phyloP scores from a whole-genome alignment of 768 basidiomycete genomes.

The Boletus patriciae region DNA sequence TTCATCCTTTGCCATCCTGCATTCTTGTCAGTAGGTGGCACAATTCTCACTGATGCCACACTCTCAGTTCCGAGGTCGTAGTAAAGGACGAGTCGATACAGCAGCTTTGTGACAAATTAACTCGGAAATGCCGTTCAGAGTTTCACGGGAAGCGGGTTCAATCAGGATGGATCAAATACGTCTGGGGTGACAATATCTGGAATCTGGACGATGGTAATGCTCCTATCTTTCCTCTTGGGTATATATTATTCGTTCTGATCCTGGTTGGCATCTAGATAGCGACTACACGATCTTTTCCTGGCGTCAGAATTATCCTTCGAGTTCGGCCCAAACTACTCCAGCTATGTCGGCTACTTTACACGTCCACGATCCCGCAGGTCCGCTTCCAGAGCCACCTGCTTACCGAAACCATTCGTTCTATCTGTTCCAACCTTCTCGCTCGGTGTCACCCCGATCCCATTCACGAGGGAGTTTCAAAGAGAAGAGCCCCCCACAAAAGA shows the following conservation, averaged over 20 bases:
- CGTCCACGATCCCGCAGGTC: conserved; percentile 57
- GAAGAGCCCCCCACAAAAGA: conserved; percentile 36
- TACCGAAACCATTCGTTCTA: conserved; percentile 76
- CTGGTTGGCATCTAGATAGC: conserved; percentile 52
- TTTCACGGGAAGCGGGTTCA: conserved; percentile 63
- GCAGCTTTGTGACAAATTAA: conserved; percentile 69
- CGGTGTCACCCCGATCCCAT: conserved; percentile 31
- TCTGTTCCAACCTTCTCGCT: conserved; percentile 43
- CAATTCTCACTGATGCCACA: background rate
- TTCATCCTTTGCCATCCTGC: conserved; percentile 71
- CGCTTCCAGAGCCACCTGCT: conserved; percentile 58
- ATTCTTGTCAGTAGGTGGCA: conserved; percentile 57
- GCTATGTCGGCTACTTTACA: conserved; percentile 46
- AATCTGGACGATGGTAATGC: conserved; percentile 83
- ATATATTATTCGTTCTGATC: background rate
- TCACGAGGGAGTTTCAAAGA: conserved; percentile 42
- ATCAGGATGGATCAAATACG: conserved; percentile 85
- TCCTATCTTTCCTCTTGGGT: background rate
- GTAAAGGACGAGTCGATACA: conserved; percentile 68
- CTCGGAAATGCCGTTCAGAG: conserved; percentile 58
- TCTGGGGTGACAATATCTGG: conserved; percentile 77
- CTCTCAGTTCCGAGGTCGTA: conserved; percentile 29
- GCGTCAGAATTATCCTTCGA: conserved; percentile 52
- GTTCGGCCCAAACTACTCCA: conserved; percentile 18
- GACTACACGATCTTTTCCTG: conserved; percentile 88